phyloP scores from a whole-genome alignment of 306 rosid species.

The Neltuma alba region DNA sequence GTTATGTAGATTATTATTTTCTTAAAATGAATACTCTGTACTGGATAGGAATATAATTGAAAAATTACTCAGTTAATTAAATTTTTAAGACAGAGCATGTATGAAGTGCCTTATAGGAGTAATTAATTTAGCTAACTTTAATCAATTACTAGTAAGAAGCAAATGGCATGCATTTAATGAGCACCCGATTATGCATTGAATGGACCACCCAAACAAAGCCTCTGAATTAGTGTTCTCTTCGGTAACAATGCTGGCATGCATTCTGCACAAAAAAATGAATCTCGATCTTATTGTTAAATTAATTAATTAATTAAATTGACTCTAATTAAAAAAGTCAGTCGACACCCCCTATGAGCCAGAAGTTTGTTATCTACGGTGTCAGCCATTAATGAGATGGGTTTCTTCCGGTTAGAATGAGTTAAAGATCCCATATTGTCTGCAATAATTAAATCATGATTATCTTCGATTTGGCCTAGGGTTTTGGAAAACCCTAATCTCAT shows the following conservation, averaged over 20 bases:
- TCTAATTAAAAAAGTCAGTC: slow-evolving; percentile 22
- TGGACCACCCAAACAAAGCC: slow-evolving; percentile 49
- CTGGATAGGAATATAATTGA: no score
- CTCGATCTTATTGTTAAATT: not conserved
- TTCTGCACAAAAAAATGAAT: slow-evolving; percentile 29
- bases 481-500: slow-evolving; percentile 36
- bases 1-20: no score
- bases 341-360: slow-evolving; percentile 17
- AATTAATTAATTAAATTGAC: not conserved
- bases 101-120: no score
- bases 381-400: slow-evolving; percentile 44
- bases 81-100: no score
- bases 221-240: slow-evolving; percentile 42
- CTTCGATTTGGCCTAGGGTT: slow-evolving; percentile 57
- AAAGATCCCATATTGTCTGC: slow-evolving; percentile 35
- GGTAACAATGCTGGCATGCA: slow-evolving; percentile 17
- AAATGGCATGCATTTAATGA: slow-evolving; percentile 46
- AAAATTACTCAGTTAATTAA: no score
- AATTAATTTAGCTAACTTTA: not conserved
- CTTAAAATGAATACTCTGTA: no score
- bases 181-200: slow-evolving; percentile 45
- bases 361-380: slow-evolving; percentile 36
- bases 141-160: slow-evolving; percentile 26
- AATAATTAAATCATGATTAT: slow-evolving; percentile 30
- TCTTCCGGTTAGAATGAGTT: slow-evolving; percentile 39